Percentiles rank a stretch among this genome's conserved stretches.
phyloP scores from a whole-genome alignment of 139 green algal genomes.

The Picochlorum sp. region DNA sequence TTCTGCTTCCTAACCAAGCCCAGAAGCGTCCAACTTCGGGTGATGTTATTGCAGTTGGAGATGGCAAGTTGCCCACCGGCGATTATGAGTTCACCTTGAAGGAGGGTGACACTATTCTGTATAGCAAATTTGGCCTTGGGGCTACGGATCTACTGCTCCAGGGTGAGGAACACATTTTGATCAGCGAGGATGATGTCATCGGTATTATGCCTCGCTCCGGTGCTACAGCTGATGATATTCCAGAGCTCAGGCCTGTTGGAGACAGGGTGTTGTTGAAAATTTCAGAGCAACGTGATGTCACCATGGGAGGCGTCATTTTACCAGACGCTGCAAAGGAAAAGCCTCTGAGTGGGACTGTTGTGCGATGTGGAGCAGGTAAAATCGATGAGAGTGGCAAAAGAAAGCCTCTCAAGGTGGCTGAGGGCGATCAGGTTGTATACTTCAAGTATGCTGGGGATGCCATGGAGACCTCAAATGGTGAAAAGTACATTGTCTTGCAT shows the following conservation, averaged over 20 bases:
- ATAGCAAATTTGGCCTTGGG: slow-evolving; percentile 94
- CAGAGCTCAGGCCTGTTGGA: slow-evolving; percentile 69
- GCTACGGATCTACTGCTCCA: slow-evolving; percentile 72
- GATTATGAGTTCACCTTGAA: slow-evolving; percentile 39
- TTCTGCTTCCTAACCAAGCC: slow-evolving; percentile 75
- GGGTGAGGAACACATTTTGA: slow-evolving; percentile 68
- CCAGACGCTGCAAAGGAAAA: slow-evolving; percentile 79
- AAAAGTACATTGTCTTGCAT: slow-evolving; percentile 78
- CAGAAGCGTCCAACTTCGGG: slow-evolving; percentile 71
- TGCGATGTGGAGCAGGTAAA: slow-evolving; percentile 61
- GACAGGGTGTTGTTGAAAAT: slow-evolving; percentile 88
- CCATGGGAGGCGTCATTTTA: slow-evolving; percentile 84
- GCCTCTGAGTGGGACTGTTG: slow-evolving; percentile 53
- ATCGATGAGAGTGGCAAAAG: slow-evolving; percentile 49
- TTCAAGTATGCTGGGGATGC: slow-evolving; percentile 89
- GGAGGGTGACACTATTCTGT: slow-evolving; percentile 72
- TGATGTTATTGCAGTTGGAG: slow-evolving; percentile 57
- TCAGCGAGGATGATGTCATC: slow-evolving; percentile 85
- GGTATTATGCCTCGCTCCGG: slow-evolving; percentile 64
- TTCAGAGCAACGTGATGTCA: slow-evolving; percentile 61
- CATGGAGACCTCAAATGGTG: slow-evolving; percentile 75
- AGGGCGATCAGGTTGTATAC: slow-evolving; percentile 66
- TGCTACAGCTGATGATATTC: slow-evolving; percentile 75
- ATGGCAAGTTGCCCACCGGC: slow-evolving; percentile 48
- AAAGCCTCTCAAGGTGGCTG: slow-evolving; percentile 44